A percentile compares a stretch with the other conserved stretches of the same genome.
These are phyloP conservation scores for Cardiosporidium cionae DNA, from an alignment of 169 alveolate genomes.

Conservation along the genomic window DNA sequence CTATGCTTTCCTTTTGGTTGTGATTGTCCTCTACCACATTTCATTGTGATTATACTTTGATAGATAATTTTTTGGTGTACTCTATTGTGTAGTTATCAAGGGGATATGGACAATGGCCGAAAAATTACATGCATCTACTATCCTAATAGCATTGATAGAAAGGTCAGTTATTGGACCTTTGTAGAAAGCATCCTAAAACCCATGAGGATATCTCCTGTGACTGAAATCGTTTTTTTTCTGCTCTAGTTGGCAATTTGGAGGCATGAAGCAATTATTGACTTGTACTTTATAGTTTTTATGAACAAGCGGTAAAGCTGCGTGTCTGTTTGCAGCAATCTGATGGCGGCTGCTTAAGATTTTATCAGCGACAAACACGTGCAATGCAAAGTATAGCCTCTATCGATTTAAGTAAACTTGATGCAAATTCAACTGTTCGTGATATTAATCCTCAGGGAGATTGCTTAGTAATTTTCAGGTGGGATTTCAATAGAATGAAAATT, in stretches of 20 bases:
- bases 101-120: slow-evolving; percentile 32
- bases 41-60: too few relatives aligned
- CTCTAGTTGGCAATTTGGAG: too few relatives aligned
- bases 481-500: background rate
- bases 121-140: slow-evolving; percentile 30
- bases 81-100: background rate
- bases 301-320: too few relatives aligned
- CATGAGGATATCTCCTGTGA: background rate
- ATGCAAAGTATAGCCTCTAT: too few relatives aligned
- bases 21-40: too few relatives aligned
- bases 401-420: too few relatives aligned
- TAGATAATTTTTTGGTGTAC: background rate
- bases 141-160: slow-evolving; percentile 2
- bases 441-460: background rate
- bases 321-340: too few relatives aligned
- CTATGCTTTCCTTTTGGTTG: too few relatives aligned
- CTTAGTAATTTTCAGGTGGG: slow-evolving; percentile 2
- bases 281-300: too few relatives aligned
- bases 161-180: background rate
- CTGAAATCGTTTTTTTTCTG: background rate
- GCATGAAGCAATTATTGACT: too few relatives aligned
- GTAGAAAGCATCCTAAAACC: background rate
- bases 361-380: too few relatives aligned
- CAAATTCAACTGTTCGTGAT: background rate
- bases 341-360: too few relatives aligned